Percentiles rank a stretch among this genome's conserved stretches.
Conservation (phyloP, 768 basidiomycete species). For the Tylopilus sp. region DNA sequence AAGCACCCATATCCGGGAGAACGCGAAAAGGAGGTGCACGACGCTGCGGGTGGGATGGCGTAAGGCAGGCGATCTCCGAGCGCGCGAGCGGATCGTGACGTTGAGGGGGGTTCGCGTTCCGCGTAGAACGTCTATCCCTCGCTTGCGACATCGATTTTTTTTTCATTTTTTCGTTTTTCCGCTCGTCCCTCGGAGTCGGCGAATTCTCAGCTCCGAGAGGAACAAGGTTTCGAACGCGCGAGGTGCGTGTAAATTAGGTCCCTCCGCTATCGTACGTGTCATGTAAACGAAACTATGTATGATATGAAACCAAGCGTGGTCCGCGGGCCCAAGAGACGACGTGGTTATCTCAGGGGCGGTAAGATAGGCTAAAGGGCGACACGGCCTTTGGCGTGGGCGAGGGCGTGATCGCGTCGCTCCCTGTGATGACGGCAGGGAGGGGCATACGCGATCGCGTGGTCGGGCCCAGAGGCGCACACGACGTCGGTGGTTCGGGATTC, state of each 20-base stretch:
- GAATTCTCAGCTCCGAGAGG: too few species aligned
- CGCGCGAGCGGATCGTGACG: too few species aligned
- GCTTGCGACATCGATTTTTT: too few species aligned
- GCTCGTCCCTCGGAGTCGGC: too few species aligned
- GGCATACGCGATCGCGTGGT: constrained; percentile 36
- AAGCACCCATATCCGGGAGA: constrained; percentile 25
- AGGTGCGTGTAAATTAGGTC: too few species aligned
- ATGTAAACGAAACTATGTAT: too few species aligned
- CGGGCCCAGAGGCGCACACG: constrained; percentile 41
- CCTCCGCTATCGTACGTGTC: too few species aligned
- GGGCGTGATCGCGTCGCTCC: constrained; percentile 46
- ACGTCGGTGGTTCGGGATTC: constrained; percentile 57
- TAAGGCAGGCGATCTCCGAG: too few species aligned
- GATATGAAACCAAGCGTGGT: neutral
- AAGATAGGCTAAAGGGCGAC: constrained; percentile 8
- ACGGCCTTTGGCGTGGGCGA: constrained; percentile 34
- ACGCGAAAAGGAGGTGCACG: neutral
- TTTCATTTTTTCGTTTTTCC: too few species aligned
- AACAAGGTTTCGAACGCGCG: too few species aligned
- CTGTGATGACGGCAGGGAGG: constrained; percentile 39
- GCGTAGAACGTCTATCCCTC: too few species aligned
- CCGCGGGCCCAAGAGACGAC: neutral
- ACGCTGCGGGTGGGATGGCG: neutral
- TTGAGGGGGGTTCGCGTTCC: too few species aligned
- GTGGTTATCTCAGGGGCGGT: constrained; percentile 15